These are phyloP conservation scores for Rhynchospora pubera DNA, from an alignment of 176 grass and related monocot genomes.

Conservation along the genomic window DNA sequence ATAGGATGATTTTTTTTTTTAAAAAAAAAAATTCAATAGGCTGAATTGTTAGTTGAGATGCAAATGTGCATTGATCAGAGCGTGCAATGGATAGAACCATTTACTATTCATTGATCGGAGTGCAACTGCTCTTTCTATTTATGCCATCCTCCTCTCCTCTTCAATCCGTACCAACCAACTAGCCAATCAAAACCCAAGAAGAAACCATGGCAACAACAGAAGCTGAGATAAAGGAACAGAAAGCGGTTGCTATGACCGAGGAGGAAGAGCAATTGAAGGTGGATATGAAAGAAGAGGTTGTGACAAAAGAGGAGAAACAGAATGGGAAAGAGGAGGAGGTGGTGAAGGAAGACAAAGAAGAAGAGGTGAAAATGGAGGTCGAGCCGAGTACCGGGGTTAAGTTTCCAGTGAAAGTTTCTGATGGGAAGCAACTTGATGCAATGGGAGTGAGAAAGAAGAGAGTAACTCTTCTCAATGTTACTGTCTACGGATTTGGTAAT, in stretches of 20 bases:
- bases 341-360: slow-evolving; percentile 6
- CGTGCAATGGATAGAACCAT: not conserved
- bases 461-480: slow-evolving; percentile 15
- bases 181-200: not conserved
- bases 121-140: slow-evolving; percentile 11
- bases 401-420: slow-evolving; percentile 12
- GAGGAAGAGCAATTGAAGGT: slow-evolving; percentile 11
- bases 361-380: slow-evolving; percentile 19
- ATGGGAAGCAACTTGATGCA: slow-evolving; percentile 19
- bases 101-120: slow-evolving; percentile 8
- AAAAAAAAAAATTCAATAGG: not conserved
- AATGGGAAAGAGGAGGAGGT: not conserved
- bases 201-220: slow-evolving; percentile 13
- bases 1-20: too few relatives aligned
- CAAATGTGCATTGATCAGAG: not conserved
- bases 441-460: slow-evolving; percentile 25
- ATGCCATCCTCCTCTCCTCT: not conserved
- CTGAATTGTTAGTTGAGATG: slow-evolving; percentile 2
- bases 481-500: slow-evolving; percentile 32
- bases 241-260: not conserved
- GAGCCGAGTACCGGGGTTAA: slow-evolving; percentile 11
- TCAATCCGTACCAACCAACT: not conserved
- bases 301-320: not conserved
- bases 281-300: not conserved
- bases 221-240: slow-evolving; percentile 1